phyloP scores from a whole-genome alignment of 2,329 filamentous ascomycete species.

The Pseudogymnoascus sp. region DNA sequence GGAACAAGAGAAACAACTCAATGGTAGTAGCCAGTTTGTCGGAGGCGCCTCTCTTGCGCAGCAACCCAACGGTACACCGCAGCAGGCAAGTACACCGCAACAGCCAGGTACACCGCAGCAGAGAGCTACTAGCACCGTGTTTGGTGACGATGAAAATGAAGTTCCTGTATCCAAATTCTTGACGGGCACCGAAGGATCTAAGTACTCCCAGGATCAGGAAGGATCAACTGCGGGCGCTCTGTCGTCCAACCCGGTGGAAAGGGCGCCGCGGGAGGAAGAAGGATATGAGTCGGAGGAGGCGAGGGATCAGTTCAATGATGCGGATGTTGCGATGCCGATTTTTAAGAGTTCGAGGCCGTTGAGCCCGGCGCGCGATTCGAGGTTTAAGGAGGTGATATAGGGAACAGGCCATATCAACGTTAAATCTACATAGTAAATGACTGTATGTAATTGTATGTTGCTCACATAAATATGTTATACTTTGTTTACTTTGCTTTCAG shows the following conservation, averaged over 20 bases:
- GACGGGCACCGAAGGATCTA: slow-evolving; percentile 14
- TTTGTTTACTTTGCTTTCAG: too few relatives aligned
- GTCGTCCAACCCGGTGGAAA: slow-evolving; percentile 5
- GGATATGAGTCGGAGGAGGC: slow-evolving; percentile 46
- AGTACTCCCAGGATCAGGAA: slow-evolving; percentile 13
- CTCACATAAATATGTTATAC: too few relatives aligned
- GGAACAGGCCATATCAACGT: neutral
- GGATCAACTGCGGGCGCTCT: neutral
- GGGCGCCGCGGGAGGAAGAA: slow-evolving; percentile 20
- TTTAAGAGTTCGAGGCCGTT: slow-evolving; percentile 21
- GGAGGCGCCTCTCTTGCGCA: slow-evolving; percentile 41
- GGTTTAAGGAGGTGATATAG: slow-evolving; percentile 50
- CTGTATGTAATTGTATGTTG: neutral
- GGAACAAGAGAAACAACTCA: slow-evolving; percentile 8
- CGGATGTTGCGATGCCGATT: slow-evolving; percentile 31
- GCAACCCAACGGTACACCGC: slow-evolving; percentile 24
- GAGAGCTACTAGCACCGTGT: slow-evolving; percentile 16
- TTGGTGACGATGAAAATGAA: slow-evolving; percentile 15
- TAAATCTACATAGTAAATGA: neutral
- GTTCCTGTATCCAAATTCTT: slow-evolving; percentile 8
- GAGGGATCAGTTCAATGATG: slow-evolving; percentile 27
- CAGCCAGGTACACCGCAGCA: slow-evolving; percentile 23
- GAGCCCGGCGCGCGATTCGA: slow-evolving; percentile 50
- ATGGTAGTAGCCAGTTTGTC: slow-evolving; percentile 36
- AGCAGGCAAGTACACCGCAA: slow-evolving; percentile 33